phyloP scores from a whole-genome alignment of 805 yeast genomes.

The Henningerozyma blattae region DNA sequence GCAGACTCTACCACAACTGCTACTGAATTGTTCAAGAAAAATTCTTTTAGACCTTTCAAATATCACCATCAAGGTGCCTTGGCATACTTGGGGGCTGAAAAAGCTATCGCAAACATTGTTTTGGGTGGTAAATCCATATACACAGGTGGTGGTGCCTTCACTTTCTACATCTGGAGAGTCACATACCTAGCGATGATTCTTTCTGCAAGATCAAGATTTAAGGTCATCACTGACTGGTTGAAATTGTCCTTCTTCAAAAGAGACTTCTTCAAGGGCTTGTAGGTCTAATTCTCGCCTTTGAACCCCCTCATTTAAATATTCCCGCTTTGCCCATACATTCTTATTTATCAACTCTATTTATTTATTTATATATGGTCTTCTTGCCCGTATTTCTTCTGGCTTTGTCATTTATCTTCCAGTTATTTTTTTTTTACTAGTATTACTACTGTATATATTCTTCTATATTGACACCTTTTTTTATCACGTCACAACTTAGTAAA shows the following conservation, averaged over 20 bases:
- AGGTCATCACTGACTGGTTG: slow-evolving; percentile 80
- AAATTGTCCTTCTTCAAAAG: slow-evolving; percentile 84
- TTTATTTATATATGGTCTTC: slow-evolving; percentile 1
- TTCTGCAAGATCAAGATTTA: slow-evolving; percentile 74
- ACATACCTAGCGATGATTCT: slow-evolving; percentile 85
- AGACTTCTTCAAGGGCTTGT: slow-evolving; percentile 79
- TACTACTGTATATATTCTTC: too few species aligned
- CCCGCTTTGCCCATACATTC: too few species aligned
- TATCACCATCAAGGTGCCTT: slow-evolving; percentile 86
- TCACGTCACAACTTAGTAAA: too few species aligned
- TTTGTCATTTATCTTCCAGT: too few species aligned
- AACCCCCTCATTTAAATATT: slow-evolving; percentile 1
- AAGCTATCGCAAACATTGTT: slow-evolving; percentile 89
- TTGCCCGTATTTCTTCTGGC: too few species aligned
- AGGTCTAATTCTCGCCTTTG: slow-evolving; percentile 2
- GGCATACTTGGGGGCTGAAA: slow-evolving; percentile 87
- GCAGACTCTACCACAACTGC: slow-evolving; percentile 22
- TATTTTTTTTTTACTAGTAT: too few species aligned
- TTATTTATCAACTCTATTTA: slow-evolving; percentile 1
- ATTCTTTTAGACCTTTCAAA: slow-evolving; percentile 51
- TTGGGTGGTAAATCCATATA: slow-evolving; percentile 67
- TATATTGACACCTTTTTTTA: too few species aligned
- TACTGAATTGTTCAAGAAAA: slow-evolving; percentile 32
- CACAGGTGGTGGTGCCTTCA: slow-evolving; percentile 77
- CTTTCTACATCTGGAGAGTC: slow-evolving; percentile 87